Base-by-base conservation (phyloP, 2,329 filamentous ascomycete species). In the Epicoccum nigrum region DNA sequence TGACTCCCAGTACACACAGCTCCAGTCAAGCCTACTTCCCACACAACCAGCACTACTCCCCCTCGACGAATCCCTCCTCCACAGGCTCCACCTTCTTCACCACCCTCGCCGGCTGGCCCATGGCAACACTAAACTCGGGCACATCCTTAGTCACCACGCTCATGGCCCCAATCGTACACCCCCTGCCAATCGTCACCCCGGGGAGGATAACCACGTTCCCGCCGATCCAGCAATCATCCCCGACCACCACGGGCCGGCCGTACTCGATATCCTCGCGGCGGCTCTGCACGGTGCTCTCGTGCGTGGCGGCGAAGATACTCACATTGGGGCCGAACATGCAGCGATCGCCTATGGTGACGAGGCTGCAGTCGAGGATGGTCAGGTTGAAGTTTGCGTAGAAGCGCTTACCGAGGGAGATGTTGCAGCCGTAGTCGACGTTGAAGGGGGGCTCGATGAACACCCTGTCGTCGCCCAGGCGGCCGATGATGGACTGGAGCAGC, bases 131-230 rank as follows among this genome's bases (percentile, higher is more conserved):
- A 54, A 83, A 85, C 7, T 82, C 79, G 4, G 84, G 80, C n/a
- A 90, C 82, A 70, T 87, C 79, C 75, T 87, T 94, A 2, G 89
- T 94, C 19, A 96, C 90, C 4, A 95, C 89, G 68, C 87, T 90
- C 1, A 88, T 90, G 1, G 92, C 91, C 1, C 90, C 92, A 54
- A 96, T 81, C 0, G 86, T 89, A 4, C 78, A 80, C 0, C 91
- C 90, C 46, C 81, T 79, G 0, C 92, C 91, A 58, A 96, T 87
- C 1, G 82, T 92, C 19, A 96, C 85, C 0, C 91, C 91, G 0
- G 89, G 85, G 34, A 92, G 76, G 15, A 96, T 83, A 1, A 74
- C 70, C 2, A 73, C 77, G 54, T 77, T 74, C 0, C 77, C 79
- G 0, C 79, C 78, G 52, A 81, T 75, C 78, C 79, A 73, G 48